These are phyloP conservation scores for Hericium rajendrae DNA, from an alignment of 768 basidiomycete genomes.

Conservation along the genomic window DNA sequence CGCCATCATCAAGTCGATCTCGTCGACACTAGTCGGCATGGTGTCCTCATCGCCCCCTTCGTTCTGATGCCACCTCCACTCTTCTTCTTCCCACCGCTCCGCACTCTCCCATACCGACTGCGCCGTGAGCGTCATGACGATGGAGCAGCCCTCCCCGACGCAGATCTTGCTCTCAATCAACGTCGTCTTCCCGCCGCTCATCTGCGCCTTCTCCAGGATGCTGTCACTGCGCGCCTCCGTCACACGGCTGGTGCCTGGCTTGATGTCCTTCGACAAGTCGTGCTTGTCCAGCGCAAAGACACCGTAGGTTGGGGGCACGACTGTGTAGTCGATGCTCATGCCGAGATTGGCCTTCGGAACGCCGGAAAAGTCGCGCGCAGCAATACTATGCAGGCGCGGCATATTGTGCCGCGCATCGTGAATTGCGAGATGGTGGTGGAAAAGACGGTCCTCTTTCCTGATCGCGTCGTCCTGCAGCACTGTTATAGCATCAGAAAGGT, in stretches of 20 bases:
- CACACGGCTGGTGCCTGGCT: slow-evolving; percentile 17
- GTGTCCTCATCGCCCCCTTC: not conserved
- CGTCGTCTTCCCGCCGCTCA: slow-evolving; percentile 24
- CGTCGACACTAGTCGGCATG: not conserved
- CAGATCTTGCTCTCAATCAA: slow-evolving; percentile 27
- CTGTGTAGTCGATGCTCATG: slow-evolving; percentile 27
- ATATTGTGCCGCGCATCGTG: slow-evolving; percentile 24
- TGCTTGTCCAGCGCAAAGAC: slow-evolving; percentile 18
- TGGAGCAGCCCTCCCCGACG: slow-evolving; percentile 21
- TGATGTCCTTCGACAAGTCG: slow-evolving; percentile 1
- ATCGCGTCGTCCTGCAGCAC: slow-evolving; percentile 25
- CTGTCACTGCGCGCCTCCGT: slow-evolving; percentile 29
- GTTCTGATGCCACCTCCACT: not conserved
- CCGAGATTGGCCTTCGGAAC: slow-evolving; percentile 19
- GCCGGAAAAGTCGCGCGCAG: slow-evolving; percentile 18
- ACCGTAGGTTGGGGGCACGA: slow-evolving; percentile 20
- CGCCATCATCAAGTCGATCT: not conserved
- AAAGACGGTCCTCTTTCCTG: slow-evolving; percentile 24
- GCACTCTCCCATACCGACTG: slow-evolving; percentile 20
- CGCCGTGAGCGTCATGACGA: slow-evolving; percentile 24
- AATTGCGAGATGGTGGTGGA: slow-evolving; percentile 28
- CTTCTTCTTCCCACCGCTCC: not conserved
- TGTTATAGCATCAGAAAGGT: slow-evolving; percentile 2
- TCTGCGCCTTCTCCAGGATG: slow-evolving; percentile 25
- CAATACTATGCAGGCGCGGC: slow-evolving; percentile 18